These are phyloP conservation scores for Dactylis glomerata DNA, from an alignment of 176 grass and related monocot genomes.

Conservation along the genomic window DNA sequence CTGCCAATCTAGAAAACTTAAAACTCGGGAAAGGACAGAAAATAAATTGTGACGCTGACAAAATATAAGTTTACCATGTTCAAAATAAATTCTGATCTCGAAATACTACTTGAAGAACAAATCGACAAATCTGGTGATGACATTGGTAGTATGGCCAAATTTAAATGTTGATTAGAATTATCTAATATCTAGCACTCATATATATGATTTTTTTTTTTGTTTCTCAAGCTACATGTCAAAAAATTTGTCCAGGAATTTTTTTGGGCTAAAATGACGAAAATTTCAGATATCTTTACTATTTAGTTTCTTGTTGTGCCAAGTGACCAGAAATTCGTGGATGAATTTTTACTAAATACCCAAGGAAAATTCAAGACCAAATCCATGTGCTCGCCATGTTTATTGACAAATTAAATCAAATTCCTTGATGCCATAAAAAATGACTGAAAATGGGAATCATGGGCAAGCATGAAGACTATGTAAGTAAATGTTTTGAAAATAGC, in stretches of 20 bases:
- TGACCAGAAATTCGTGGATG: too few species aligned
- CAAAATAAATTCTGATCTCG: background rate
- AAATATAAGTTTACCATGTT: background rate
- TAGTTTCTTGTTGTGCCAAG: background rate
- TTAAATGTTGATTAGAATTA: background rate
- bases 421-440: too few species aligned
- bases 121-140: too few species aligned
- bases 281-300: background rate
- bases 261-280: background rate
- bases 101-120: background rate
- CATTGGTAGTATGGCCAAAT: background rate
- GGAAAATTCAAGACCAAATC: background rate
- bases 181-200: too few species aligned
- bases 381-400: background rate
- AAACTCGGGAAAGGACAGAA: background rate
- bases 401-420: too few species aligned
- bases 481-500: too few species aligned
- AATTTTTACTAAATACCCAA: too few species aligned
- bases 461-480: too few species aligned
- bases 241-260: too few species aligned
- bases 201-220: too few species aligned
- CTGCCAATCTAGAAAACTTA: background rate
- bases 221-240: too few species aligned
- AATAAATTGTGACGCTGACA: background rate
- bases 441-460: too few species aligned